A percentile compares a stretch with the other conserved stretches of the same genome.
phyloP scores from a whole-genome alignment of 768 basidiomycete genomes.

The Lactifluus pinguis region DNA sequence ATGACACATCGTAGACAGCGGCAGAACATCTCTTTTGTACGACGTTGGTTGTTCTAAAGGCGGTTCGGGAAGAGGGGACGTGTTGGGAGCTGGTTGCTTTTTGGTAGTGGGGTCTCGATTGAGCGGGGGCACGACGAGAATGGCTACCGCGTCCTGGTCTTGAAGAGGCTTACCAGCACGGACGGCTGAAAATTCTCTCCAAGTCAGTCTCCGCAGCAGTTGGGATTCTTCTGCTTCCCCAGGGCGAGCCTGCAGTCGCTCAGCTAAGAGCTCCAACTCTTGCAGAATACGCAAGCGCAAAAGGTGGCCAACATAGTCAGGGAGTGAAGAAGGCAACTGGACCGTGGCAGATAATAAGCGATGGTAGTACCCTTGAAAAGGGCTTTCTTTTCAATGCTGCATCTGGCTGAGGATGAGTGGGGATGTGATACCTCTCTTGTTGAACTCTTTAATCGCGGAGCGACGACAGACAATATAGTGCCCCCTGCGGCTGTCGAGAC shows the following conservation, averaged over 20 bases:
- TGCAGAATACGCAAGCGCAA: slow-evolving; percentile 68
- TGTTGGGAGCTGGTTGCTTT: slow-evolving; percentile 28
- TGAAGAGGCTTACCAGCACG: slow-evolving; percentile 40
- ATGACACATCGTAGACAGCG: slow-evolving; percentile 25
- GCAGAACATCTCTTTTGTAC: slow-evolving; percentile 19
- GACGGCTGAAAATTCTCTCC: slow-evolving; percentile 46
- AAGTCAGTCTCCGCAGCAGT: slow-evolving; percentile 55
- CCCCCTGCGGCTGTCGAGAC: slow-evolving; percentile 36
- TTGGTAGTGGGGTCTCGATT: slow-evolving; percentile 44
- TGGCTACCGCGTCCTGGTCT: slow-evolving; percentile 48
- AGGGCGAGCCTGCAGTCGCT: slow-evolving; percentile 31
- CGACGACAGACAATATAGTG: slow-evolving; percentile 57
- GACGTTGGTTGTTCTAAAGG: neutral
- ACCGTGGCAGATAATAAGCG: slow-evolving; percentile 20
- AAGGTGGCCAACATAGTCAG: slow-evolving; percentile 51
- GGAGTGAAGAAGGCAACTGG: slow-evolving; percentile 35
- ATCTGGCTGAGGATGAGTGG: neutral
- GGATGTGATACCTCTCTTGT: slow-evolving; percentile 28
- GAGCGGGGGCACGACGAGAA: slow-evolving; percentile 60
- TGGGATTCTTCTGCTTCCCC: slow-evolving; percentile 22
- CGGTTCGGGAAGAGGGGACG: slow-evolving; percentile 4
- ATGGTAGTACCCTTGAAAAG: slow-evolving; percentile 17
- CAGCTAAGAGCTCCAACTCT: slow-evolving; percentile 55
- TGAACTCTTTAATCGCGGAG: slow-evolving; percentile 33
- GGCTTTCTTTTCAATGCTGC: neutral